phyloP scores from a whole-genome alignment of 805 yeast genomes.

The Monosporozyma servazzii region DNA sequence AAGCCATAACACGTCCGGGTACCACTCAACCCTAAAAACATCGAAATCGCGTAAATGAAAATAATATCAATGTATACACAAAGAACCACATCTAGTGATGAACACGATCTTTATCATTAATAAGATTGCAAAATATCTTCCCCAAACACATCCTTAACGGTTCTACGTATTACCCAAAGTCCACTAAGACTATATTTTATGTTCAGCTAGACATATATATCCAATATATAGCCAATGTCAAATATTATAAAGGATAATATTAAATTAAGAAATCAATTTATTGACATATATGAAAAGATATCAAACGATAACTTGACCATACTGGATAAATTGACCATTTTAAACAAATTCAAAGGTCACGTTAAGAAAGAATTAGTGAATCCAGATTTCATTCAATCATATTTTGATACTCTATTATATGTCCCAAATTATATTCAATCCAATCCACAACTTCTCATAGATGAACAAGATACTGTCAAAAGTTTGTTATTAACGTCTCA shows the following conservation, averaged over 20 bases:
- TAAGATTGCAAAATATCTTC: too few species aligned
- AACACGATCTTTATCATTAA: too few species aligned
- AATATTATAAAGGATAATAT: background rate
- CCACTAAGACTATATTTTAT: too few species aligned
- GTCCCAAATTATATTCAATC: slow-evolving; percentile 1
- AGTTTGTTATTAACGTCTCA: slow-evolving; percentile 24
- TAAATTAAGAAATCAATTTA: background rate
- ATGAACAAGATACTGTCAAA: background rate
- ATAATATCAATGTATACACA: background rate
- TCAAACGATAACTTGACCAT: slow-evolving; percentile 3
- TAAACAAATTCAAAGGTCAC: slow-evolving; percentile 28
- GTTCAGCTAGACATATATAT: too few species aligned
- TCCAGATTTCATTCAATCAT: slow-evolving; percentile 14
- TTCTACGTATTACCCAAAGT: too few species aligned
- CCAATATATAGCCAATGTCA: background rate
- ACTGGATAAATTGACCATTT: slow-evolving; percentile 12
- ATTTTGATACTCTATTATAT: slow-evolving; percentile 20
- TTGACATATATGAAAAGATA: background rate
- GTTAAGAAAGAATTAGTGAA: slow-evolving; percentile 29
- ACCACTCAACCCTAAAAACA: background rate
- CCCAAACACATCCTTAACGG: background rate
- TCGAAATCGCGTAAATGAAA: background rate
- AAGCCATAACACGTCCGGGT: background rate
- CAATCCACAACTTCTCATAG: slow-evolving; percentile 4
- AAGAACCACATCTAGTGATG: background rate